Evolutionary conservation across 140 eudicot species (phyloP).

Genomic region (Senecio squalidus): DNA sequence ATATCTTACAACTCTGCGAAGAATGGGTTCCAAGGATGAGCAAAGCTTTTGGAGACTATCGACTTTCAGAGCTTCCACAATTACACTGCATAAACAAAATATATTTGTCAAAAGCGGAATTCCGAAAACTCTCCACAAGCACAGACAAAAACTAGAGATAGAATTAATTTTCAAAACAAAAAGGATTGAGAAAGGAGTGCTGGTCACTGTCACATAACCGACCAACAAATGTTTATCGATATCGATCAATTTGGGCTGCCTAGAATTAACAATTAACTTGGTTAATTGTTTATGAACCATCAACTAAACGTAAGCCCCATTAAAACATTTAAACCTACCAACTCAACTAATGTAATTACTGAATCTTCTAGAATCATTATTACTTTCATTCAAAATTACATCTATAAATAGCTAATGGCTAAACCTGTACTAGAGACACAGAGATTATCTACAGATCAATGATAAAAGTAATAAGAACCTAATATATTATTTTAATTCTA

Average conservation of each 20-base stretch:
- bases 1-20: conserved; percentile 90
- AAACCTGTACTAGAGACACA: neutral
- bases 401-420: neutral
- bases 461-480: neutral
- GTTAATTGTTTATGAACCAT: neutral
- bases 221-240: neutral
- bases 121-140: neutral
- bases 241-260: neutral
- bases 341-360: neutral
- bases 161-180: neutral
- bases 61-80: conserved; percentile 92
- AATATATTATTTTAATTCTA: neutral
- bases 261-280: conserved; percentile 5
- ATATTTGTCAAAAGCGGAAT: conserved; percentile 1
- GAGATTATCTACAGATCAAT: neutral
- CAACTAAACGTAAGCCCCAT: neutral
- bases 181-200: neutral
- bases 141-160: neutral
- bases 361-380: neutral
- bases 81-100: conserved; percentile 67
- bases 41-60: conserved; percentile 98
- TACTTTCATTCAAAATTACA: neutral
- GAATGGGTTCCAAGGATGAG: conserved; percentile 97
- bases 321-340: neutral
- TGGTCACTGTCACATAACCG: neutral